Evolutionary conservation across 2,329 filamentous ascomycete species (phyloP), one percentile per base, ranked within the genome.

Genomic region (Apiospora aurea): DNA sequence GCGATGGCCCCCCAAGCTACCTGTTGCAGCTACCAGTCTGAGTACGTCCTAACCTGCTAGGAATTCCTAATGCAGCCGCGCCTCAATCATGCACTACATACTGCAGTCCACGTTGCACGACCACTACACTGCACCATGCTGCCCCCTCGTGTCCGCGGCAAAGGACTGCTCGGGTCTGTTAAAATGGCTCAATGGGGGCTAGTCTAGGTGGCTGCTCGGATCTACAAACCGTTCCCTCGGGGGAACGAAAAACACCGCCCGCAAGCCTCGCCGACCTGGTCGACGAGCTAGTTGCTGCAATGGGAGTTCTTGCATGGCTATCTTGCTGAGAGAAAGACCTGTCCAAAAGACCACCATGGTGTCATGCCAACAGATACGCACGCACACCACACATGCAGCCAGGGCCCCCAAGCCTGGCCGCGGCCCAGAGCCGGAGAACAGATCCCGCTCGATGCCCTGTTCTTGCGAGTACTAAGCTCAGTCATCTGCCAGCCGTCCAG

Each of bases 91-190:
- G 57, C 57, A 34, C 29, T 64, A 34, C 57, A 64, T 38, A 18
- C 29, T 64, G 57, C 57, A 64, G 57, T 64, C 57, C 57, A 64
- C 57, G 57, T 64, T 41, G 57, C 57, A 61, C 53, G 18, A 38
- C 53, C 1, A 61, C 53, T 26, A 2, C 29, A 41, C 10, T 14
- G 34, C 34, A 41, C 10, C 11, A 29, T 64, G 4, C 8, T 34
- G 7, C 34, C 57, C 57, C 16, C 18, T 64, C 57, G 57, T 64
- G 57, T 64, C 57, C 34, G 57, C 18, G 57, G 57, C 18, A 64
- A 64, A 64, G 53, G 53, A 38, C 38, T 61, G 14, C 24, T 61
- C 51, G 26, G 18, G 29, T 21, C 34, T 21, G 57, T 21, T 10
- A 38, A 64, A 64, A 64, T 64, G 34, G 34, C 57, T 64, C 57